A percentile compares a stretch with the other conserved stretches of the same genome.
Evolutionary conservation across 208 protist species (phyloP).

Genomic region (Leishmania tropica): DNA sequence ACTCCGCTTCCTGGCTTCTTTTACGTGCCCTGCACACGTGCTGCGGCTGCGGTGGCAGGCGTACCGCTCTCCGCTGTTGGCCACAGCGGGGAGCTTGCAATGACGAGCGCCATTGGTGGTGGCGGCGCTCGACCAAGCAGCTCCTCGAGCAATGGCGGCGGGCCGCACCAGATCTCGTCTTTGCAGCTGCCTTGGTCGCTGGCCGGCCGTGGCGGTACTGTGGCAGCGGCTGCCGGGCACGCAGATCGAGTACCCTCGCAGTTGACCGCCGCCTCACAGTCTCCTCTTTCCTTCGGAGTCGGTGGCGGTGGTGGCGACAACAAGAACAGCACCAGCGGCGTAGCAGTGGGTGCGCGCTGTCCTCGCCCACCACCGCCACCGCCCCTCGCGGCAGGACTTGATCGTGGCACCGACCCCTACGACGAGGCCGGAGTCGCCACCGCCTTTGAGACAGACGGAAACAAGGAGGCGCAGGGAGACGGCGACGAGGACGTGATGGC

Average conservation of each 20-base stretch:
- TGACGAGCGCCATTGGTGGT: not conserved
- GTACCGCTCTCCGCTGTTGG: not conserved
- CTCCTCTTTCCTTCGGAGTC: not conserved
- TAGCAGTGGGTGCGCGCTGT: not conserved
- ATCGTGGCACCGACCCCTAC: not conserved
- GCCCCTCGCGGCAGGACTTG: not conserved
- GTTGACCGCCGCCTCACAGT: conserved; percentile 1
- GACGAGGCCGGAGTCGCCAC: not conserved
- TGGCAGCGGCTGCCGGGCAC: not conserved
- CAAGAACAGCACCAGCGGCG: not conserved
- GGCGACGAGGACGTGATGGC: not conserved
- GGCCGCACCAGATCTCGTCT: not conserved
- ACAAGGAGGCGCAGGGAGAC: not conserved
- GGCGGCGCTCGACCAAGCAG: not conserved
- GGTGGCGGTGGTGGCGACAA: not conserved
- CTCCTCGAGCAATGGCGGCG: not conserved
- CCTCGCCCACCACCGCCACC: conserved; percentile 4
- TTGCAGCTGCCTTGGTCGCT: not conserved
- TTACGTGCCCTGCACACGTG: conserved; percentile 14
- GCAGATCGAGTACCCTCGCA: conserved; percentile 9
- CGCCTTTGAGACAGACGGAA: not conserved
- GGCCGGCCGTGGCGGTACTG: not conserved
- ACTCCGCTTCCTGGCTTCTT: conserved; percentile 20
- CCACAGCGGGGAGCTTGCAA: not conserved
- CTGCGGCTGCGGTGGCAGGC: not conserved